phyloP scores from a whole-genome alignment of 2,329 filamentous ascomycete species.

The Amauroascus verrucosus region DNA sequence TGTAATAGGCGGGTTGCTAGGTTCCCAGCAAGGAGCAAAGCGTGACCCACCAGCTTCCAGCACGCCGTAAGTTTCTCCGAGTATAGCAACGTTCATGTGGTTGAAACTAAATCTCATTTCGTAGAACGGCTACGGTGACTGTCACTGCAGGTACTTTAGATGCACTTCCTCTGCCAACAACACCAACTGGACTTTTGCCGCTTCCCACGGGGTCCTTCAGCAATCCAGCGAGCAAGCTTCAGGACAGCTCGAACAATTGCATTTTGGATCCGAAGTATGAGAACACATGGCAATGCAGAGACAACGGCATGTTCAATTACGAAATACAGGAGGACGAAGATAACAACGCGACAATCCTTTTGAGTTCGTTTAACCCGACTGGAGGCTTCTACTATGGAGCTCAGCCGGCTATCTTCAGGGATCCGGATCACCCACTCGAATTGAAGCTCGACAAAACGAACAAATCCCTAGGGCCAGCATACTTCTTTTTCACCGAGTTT shows the following conservation, averaged over 20 bases:
- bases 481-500: constrained; percentile 53
- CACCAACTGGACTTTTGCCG: constrained; percentile 35
- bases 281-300: constrained; percentile 44
- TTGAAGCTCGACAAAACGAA: constrained; percentile 50
- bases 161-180: constrained; percentile 41
- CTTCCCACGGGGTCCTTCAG: constrained; percentile 43
- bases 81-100: neutral
- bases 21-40: constrained; percentile 31
- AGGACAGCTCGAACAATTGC: constrained; percentile 42
- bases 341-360: constrained; percentile 26
- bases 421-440: constrained; percentile 38
- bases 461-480: constrained; percentile 48
- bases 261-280: constrained; percentile 37
- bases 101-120: neutral
- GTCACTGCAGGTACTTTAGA: constrained; percentile 40
- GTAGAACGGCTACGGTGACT: constrained; percentile 28
- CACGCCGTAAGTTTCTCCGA: constrained; percentile 11
- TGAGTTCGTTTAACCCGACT: constrained; percentile 31
- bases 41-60: neutral
- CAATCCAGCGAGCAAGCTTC: constrained; percentile 39
- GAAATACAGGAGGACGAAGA: constrained; percentile 20
- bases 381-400: constrained; percentile 48
- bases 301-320: constrained; percentile 21
- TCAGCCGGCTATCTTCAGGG: constrained; percentile 45
- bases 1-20: constrained; percentile 45